Base-by-base conservation (phyloP, 1,139 yeast genomes). In the Yamadazyma diospyri region DNA sequence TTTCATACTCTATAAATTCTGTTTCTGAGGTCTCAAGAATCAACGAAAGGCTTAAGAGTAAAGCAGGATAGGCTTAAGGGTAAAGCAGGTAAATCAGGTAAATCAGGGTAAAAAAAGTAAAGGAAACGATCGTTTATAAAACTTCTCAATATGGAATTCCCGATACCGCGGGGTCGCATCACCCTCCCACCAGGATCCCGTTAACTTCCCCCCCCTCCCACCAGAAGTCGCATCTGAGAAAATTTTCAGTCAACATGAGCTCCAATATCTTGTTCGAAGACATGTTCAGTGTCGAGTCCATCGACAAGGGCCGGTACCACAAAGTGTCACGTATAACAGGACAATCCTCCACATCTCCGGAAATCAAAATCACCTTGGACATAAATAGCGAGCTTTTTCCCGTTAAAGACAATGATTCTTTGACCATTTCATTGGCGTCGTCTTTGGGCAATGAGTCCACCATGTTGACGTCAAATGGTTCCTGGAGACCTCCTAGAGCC, bases 321-420 rank as follows among this genome's bases (percentile, higher is more conserved):
- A 85, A 86, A 54, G 97, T 92, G 12, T 70, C 88, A 22, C 83
- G 99, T 52, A 76, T 92, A 53, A 85, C 86, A 47, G 97, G 94
- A 17, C 79, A 78, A 40, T 86, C 97, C 16, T 83, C 94, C 29
- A 80, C 95, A 16, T 77, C 88, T 33, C 76, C 78, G 42, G 95
- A 87, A 49, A 79, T 89, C 46, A 82, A 81, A 48, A 74, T 94
- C 55, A 84, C 95, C 10, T 72, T 94, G 48, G 99, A 94, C 59
- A 76, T 94, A 59, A 94, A 94, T 66, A 76, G 86, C 31, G 98
- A 94, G 57, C 72, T 94, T 44, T 92, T 87, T 67, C 97, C 97
- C 12, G 87, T 92, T 29, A 68, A 75, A 42, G 68, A 72, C 41
- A 79, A 81, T 43, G 94, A 86, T 51, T 80, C 92, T 20, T 69